Conservation (phyloP, 2,329 filamentous ascomycete genomes). For the Epichloe aotearoae region DNA sequence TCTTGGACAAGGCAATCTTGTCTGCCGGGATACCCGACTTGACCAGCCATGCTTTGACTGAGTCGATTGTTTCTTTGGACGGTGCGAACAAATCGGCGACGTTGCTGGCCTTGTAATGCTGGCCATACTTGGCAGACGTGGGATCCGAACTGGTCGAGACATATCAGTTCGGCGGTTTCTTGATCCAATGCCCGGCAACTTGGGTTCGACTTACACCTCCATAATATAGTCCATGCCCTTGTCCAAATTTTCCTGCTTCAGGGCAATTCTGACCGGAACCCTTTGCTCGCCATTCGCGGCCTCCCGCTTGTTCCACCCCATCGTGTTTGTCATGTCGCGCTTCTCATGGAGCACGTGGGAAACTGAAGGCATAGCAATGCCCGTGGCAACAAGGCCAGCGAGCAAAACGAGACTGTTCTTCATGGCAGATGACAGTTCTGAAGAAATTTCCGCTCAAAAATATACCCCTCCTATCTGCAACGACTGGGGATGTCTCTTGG, state of each 20-base stretch:
- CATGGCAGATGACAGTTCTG: slow-evolving; percentile 5
- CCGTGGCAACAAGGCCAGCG: slow-evolving; percentile 9
- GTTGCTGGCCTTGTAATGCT: slow-evolving; percentile 31
- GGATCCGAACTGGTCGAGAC: slow-evolving; percentile 23
- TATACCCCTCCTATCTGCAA: neutral
- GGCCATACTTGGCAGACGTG: slow-evolving; percentile 29
- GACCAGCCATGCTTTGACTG: slow-evolving; percentile 40
- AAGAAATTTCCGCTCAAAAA: neutral
- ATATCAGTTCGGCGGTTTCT: neutral
- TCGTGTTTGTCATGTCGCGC: slow-evolving; percentile 9
- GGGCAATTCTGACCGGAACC: slow-evolving; percentile 29
- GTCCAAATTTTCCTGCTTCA: slow-evolving; percentile 33
- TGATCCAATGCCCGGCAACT: neutral
- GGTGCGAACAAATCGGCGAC: slow-evolving; percentile 31
- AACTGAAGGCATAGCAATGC: slow-evolving; percentile 7
- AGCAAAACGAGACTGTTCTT: slow-evolving; percentile 9
- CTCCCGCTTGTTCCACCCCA: slow-evolving; percentile 14
- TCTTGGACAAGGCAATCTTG: slow-evolving; percentile 35
- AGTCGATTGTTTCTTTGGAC: slow-evolving; percentile 29
- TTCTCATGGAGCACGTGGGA: slow-evolving; percentile 21
- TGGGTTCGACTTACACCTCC: slow-evolving; percentile 18
- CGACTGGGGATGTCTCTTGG: neutral
- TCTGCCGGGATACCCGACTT: slow-evolving; percentile 33
- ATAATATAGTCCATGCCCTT: slow-evolving; percentile 29
- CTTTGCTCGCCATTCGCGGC: slow-evolving; percentile 8